These are phyloP conservation scores for Geotrichum fermentans DNA, from an alignment of 1,139 yeast genomes.

Conservation along the genomic window DNA sequence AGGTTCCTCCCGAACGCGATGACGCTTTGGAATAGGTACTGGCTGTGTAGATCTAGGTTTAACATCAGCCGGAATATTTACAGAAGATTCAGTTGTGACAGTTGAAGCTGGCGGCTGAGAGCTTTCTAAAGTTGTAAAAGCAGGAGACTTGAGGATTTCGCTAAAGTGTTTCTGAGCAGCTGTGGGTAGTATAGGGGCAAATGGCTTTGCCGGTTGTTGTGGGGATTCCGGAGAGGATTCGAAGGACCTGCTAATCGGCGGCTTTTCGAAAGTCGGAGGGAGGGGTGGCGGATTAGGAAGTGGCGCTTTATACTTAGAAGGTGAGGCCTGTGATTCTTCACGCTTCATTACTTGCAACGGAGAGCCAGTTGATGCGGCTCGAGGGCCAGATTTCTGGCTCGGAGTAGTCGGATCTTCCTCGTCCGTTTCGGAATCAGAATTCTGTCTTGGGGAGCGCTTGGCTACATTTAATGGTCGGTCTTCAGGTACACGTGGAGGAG, in stretches of 20 bases:
- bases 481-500: not conserved
- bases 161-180: not conserved
- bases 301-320: not conserved
- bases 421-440: not conserved
- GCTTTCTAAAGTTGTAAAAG: not conserved
- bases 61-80: not conserved
- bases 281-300: not conserved
- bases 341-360: conserved; percentile 3
- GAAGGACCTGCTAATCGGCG: not conserved
- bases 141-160: conserved; percentile 9
- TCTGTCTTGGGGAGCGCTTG: not conserved
- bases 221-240: not conserved
- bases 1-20: not conserved
- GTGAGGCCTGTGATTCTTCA: not conserved
- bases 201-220: not conserved
- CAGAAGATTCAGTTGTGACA: not conserved
- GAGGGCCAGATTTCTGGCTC: not conserved
- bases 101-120: not conserved
- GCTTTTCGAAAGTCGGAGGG: not conserved
- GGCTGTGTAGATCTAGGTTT: not conserved
- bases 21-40: conserved; percentile 1
- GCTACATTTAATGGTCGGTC: not conserved
- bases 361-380: conserved; percentile 15
- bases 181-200: not conserved
- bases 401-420: conserved; percentile 2